These are phyloP conservation scores for Cladosporium sp. DNA, from an alignment of 2,329 filamentous ascomycete species.

Conservation along the genomic window DNA sequence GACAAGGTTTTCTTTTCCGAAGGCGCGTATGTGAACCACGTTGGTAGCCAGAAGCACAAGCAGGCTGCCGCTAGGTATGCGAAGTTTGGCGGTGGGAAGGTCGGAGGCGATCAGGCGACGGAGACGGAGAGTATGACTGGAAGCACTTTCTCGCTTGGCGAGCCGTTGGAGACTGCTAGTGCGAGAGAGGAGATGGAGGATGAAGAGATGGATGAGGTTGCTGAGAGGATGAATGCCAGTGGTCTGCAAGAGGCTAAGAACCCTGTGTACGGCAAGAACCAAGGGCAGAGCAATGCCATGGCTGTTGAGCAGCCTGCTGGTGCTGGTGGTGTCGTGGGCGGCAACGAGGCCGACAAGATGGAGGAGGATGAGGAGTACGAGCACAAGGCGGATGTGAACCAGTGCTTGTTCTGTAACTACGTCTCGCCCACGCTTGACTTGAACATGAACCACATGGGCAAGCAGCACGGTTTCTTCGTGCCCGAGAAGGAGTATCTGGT, in stretches of 20 bases:
- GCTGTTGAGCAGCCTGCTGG: constrained; percentile 13
- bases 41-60: constrained; percentile 87
- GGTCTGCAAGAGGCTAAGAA: constrained; percentile 33
- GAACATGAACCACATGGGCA: constrained; percentile 84
- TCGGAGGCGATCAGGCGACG: constrained; percentile 53
- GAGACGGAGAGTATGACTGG: constrained; percentile 66
- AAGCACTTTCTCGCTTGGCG: constrained; percentile 85
- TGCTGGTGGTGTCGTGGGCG: constrained; percentile 17
- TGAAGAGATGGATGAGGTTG: constrained; percentile 70
- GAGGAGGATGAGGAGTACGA: constrained; percentile 27
- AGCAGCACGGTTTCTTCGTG: constrained; percentile 91
- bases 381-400: constrained; percentile 38
- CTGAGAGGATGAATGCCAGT: constrained; percentile 70
- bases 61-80: constrained; percentile 54
- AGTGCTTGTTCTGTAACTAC: constrained; percentile 90
- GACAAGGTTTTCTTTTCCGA: constrained; percentile 94
- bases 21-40: constrained; percentile 89
- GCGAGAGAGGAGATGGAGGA: constrained; percentile 55
- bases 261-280: constrained; percentile 28
- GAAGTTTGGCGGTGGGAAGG: constrained; percentile 27
- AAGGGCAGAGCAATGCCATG: constrained; percentile 14
- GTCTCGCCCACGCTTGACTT: constrained; percentile 69
- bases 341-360: constrained; percentile 40
- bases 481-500: constrained; percentile 82
- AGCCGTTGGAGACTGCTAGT: constrained; percentile 58